Evolutionary conservation across 1,139 yeast species (phyloP).

Genomic region (Candida sojae): DNA sequence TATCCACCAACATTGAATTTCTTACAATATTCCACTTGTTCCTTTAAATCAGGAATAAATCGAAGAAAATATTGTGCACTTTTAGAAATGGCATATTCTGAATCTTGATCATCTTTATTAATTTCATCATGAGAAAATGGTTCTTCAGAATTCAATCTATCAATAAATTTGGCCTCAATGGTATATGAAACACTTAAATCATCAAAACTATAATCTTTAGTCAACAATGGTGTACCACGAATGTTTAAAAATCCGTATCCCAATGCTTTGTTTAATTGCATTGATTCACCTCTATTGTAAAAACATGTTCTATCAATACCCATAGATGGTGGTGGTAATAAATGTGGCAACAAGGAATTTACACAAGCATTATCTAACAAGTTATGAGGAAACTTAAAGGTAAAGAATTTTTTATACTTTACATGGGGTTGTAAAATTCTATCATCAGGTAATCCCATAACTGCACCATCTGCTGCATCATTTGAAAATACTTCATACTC

Average conservation of each 20-base stretch:
- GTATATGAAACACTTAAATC: constrained; percentile 45
- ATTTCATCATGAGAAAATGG: constrained; percentile 39
- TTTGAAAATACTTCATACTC: constrained; percentile 43
- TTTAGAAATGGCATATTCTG: constrained; percentile 38
- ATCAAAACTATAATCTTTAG: constrained; percentile 44
- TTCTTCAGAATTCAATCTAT: constrained; percentile 30
- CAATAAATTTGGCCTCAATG: constrained; percentile 47
- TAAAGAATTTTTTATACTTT: constrained; percentile 62
- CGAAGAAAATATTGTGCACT: constrained; percentile 41
- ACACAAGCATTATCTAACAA: constrained; percentile 60
- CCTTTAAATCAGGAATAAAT: constrained; percentile 41
- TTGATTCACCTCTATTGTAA: constrained; percentile 33
- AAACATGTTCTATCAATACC: constrained; percentile 56
- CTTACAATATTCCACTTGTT: constrained; percentile 30
- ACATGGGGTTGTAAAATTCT: constrained; percentile 51
- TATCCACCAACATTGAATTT: constrained; percentile 21
- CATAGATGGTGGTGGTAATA: constrained; percentile 64
- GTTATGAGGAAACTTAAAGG: constrained; percentile 61
- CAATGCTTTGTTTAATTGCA: constrained; percentile 42
- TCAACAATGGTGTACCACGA: constrained; percentile 46
- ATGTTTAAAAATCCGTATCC: constrained; percentile 45
- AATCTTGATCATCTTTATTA: constrained; percentile 26
- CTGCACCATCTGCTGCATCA: constrained; percentile 50
- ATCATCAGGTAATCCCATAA: constrained; percentile 53
- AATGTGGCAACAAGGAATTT: constrained; percentile 54